Evolutionary conservation across 2,329 filamentous ascomycete genomes (phyloP), one percentile per base, ranked within the genome.

Genomic region (Colletotrichum coccodes): DNA sequence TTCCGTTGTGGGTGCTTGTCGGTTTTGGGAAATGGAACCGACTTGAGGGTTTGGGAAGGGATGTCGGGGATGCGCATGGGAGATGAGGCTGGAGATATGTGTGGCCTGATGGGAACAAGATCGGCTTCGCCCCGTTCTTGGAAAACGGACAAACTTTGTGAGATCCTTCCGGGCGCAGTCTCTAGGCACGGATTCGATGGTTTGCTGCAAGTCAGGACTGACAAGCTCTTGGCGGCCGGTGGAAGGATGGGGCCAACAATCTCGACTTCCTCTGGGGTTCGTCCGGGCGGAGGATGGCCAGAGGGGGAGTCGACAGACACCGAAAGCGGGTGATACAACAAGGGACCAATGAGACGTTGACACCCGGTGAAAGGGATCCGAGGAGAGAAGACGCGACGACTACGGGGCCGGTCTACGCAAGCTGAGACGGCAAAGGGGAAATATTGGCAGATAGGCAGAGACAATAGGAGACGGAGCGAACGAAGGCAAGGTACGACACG

Each of bases 161-260:
- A 14, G 30, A 26, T 34, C 7, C 18, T 34, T 34, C 30, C 18
- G 49, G 18, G 9, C n/a, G n/a, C 30, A 18, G 21, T 14, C 44
- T 21, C 28, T 11, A 38, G 9, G 42, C 30, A 38, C 1, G 16
- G 23, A 40, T 38, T 57, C 42, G 47, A 67, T 62, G n/a, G 50
- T 50, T 40, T 62, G 11, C 14, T 66, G 64, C 64, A 38, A 50
- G 62, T 50, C 42, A 52, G 34, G 44, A 28, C 16, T 50, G 50
- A 28, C 50, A 62, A 56, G 49, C 7, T 34, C 47, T 66, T 66
- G 64, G 58, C 58, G 26, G 34, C 7, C n/a, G 23, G 30, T 21
- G 62, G n/a, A 3, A 11, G 32, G n/a, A 34, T 8, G n/a, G 28
- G 32, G 38, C 12, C 23, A 12, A 18, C 38, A 44, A 16, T 32